Evolutionary conservation across 2,329 filamentous ascomycete genomes (phyloP), one percentile per base, ranked within the genome.

Genomic region (Knoxdaviesia capensis): DNA sequence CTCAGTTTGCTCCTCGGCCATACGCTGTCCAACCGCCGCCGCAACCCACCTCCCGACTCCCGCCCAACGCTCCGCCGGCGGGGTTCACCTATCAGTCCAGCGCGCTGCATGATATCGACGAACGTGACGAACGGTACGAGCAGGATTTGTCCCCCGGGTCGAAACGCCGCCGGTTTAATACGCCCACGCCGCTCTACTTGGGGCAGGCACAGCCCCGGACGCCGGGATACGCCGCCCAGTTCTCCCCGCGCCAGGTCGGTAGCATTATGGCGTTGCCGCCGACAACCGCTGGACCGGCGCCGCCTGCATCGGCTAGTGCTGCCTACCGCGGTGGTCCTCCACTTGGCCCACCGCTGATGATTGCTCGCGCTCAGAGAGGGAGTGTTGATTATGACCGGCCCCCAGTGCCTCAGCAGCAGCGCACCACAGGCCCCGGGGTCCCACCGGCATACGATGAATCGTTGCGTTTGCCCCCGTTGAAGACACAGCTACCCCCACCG

Each of bases 381-480:
- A 20, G 20, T 20, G 20, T 20, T 20, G 20, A 20, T 20, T 20
- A 20, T 20, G 20, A 20, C 20, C 20, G 20, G 20, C 20, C 20
- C 3, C 20, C 20, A 20, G 20, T 20, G 20, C 20, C 20, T 20
- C 20, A 20, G 20, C 20, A 20, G 20, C 20, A 20, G 20, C 20
- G 20, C 20, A 20, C 20, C 20, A 20, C 20, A 20, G 53, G 9
- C 52, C 51, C n/a, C 48, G 52, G 2, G 55, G 52, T 7, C 46
- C 52, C 6, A 20, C 20, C 42, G 7, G 31, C 29, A 6, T 70
- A 68, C 46, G 66, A 72, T 44, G 65, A 71, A 47, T 69, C 68
- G 6, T 58, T 73, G 7, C 61, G 64, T 31, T 54, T 74, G 11
- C 68, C 70, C 0, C 69, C 70, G 1, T 53, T 74, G 34, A 65